Percentiles rank a stretch among this genome's conserved stretches.
phyloP scores from a whole-genome alignment of 2,329 filamentous ascomycete species.

The Aspergillus phoenicis region DNA sequence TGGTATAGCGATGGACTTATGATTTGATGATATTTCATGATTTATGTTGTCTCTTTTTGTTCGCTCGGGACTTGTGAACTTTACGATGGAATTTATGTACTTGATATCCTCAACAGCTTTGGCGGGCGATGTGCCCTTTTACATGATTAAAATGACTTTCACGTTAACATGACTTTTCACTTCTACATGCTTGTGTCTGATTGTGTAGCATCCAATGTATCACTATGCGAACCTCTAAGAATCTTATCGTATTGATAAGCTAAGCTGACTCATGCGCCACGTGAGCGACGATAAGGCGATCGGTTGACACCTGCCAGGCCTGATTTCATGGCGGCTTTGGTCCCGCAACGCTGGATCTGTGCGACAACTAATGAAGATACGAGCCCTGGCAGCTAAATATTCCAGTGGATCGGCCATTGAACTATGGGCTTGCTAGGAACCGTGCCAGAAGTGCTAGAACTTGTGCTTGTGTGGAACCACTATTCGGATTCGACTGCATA shows the following conservation, averaged over 20 bases:
- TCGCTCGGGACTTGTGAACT: background rate
- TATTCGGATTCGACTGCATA: background rate
- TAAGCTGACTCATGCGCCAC: constrained; percentile 1
- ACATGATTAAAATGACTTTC: background rate
- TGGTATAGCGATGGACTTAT: constrained; percentile 12
- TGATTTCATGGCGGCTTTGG: background rate
- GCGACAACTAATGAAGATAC: background rate
- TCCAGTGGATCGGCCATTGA: background rate
- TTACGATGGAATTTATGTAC: background rate
- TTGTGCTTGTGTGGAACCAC: background rate
- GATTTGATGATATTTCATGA: background rate
- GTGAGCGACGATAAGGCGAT: background rate
- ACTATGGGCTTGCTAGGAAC: background rate
- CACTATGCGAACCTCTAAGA: background rate
- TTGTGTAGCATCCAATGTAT: constrained; percentile 1
- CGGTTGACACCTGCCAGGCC: background rate
- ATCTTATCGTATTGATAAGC: background rate
- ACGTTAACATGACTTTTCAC: background rate
- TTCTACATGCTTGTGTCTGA: background rate
- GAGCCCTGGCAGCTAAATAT: background rate
- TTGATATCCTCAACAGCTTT: background rate
- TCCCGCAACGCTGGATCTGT: background rate
- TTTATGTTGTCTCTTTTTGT: background rate
- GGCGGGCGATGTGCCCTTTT: background rate
- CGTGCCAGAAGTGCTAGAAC: too few species aligned